Evolutionary conservation across 2,329 filamentous ascomycete species (phyloP).

Genomic region (Fusarium veterinarium): DNA sequence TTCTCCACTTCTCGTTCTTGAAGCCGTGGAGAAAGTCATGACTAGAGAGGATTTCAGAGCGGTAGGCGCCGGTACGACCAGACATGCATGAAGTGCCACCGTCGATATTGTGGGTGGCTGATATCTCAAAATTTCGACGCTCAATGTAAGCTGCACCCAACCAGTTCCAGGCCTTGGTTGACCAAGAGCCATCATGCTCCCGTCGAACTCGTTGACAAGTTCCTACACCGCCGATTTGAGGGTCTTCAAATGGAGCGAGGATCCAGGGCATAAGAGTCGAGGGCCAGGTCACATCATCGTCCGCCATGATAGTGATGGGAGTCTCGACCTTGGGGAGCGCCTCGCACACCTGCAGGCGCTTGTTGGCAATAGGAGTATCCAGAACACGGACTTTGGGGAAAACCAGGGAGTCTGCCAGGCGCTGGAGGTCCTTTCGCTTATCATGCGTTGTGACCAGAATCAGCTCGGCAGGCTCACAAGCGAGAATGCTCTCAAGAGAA

Average conservation of each 20-base stretch:
- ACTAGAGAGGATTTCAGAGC: constrained; percentile 86
- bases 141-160: constrained; percentile 92
- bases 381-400: constrained; percentile 77
- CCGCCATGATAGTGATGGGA: constrained; percentile 88
- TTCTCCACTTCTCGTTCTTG: constrained; percentile 89
- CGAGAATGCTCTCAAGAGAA: constrained; percentile 82
- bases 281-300: constrained; percentile 96
- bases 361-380: constrained; percentile 88
- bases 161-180: constrained; percentile 82
- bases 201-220: constrained; percentile 89
- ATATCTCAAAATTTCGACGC: constrained; percentile 95
- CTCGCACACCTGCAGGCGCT: constrained; percentile 91
- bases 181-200: constrained; percentile 68
- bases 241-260: constrained; percentile 89
- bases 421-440: constrained; percentile 76
- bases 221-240: constrained; percentile 86
- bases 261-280: constrained; percentile 89
- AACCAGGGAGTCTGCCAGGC: constrained; percentile 71
- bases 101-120: constrained; percentile 93
- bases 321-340: constrained; percentile 89
- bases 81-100: constrained; percentile 98
- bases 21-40: constrained; percentile 88
- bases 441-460: constrained; percentile 89
- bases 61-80: constrained; percentile 91
- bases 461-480: constrained; percentile 75